Base-by-base conservation (phyloP, 2,329 filamentous ascomycete species). In the Beauveria varroae region DNA sequence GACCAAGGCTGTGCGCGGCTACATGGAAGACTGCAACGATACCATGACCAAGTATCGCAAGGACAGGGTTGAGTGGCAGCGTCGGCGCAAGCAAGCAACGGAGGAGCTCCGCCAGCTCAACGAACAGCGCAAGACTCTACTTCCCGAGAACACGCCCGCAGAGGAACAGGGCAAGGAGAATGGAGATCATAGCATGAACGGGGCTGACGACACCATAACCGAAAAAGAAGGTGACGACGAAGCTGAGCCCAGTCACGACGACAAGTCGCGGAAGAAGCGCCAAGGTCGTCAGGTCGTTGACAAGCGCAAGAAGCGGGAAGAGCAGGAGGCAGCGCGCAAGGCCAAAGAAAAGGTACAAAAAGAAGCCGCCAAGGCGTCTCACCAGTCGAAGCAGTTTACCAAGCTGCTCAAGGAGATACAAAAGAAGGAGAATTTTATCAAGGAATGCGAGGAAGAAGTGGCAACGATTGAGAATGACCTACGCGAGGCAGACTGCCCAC, bases 11-110 rank as follows among this genome's bases (percentile, higher is more conserved):
- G 84, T 98, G 66, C 87, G 93, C 58, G 87, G 86, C 18, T 96
- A 96, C 71, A 89, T 99, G 80, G 91, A 96, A 67, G 88, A 93
- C 64, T 96, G 93, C 75, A 91, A 89, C 65, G 90, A 93, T 70
- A 90, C 91, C 59, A 97, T 98, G 93, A 99, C 95, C 1, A 86
- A 87, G 60, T 91, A 96, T 70, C 87, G 95, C 55, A 99, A 99
- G 74, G 90, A 96, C 71, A 97, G 96, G 77, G 96, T 97, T 64
- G 91, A 96, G 66, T 89, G 86, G 75, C 93, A 98, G 75, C 85
- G 92, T 65, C 85, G 89, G 67, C 86, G 89, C 65, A 87, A 87
- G 67, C 80, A 83, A 73, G 78, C 79, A 83, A 76, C 87, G 41
- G 88, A 92, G 72, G 88, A 92, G 58, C 76, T 93, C 28, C 86